A percentile compares a stretch with the other conserved stretches of the same genome.
These are phyloP conservation scores for Vitis hybrid DNA, from an alignment of 177 flowering plant species.

Conservation along the genomic window DNA sequence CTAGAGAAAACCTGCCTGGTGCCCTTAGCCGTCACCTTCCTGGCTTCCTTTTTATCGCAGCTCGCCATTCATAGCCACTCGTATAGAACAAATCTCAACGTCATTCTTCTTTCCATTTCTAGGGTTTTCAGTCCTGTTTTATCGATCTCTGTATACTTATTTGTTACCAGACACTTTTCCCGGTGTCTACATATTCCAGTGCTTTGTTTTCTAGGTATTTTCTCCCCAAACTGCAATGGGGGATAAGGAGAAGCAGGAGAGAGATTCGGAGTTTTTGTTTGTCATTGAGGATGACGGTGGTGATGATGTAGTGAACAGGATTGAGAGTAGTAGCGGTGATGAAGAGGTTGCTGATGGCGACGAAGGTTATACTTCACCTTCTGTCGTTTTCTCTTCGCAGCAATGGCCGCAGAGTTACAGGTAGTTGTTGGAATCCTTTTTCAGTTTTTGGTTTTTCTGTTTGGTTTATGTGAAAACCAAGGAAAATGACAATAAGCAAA, in stretches of 20 bases:
- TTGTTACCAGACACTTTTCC: not conserved
- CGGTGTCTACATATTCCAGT: too few relatives aligned
- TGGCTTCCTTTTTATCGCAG: not conserved
- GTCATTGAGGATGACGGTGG: constrained; percentile 17
- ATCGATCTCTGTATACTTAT: too few relatives aligned
- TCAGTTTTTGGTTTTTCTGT: not conserved
- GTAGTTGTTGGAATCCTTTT: constrained; percentile 14
- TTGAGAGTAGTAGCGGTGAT: constrained; percentile 3
- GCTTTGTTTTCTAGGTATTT: too few relatives aligned
- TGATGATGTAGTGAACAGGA: constrained; percentile 15
- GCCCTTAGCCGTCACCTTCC: not conserved
- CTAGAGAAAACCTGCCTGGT: not conserved
- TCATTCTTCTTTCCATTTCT: not conserved
- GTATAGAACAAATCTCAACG: not conserved
- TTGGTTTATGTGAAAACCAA: not conserved
- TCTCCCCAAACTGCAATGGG: not conserved
- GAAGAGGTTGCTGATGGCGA: constrained; percentile 14
- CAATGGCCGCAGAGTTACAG: constrained; percentile 71
- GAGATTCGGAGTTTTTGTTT: constrained; percentile 12
- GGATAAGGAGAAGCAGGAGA: constrained; percentile 7
- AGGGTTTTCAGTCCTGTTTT: not conserved
- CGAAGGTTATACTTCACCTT: not conserved
- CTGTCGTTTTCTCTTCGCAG: constrained; percentile 35
- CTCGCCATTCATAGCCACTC: not conserved
- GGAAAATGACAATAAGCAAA: too few relatives aligned